Evolutionary conservation across 129 eudicot genomes (phyloP).

Genomic region (Ambrosia artemisiifolia): DNA sequence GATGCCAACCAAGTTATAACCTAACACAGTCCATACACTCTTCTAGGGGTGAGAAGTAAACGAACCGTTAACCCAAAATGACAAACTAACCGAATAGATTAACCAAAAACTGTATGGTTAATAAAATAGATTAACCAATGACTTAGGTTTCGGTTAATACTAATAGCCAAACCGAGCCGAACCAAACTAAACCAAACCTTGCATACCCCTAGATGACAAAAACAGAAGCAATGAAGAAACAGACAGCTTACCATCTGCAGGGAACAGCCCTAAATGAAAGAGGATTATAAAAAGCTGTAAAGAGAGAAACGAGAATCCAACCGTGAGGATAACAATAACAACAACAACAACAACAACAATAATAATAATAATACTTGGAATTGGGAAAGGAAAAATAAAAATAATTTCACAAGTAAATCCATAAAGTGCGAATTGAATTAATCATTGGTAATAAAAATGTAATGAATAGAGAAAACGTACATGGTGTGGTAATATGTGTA

Average conservation of each 20-base stretch:
- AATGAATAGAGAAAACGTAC: background rate
- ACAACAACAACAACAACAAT: no score
- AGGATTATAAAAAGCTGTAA: slow-evolving; percentile 30
- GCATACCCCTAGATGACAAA: no score
- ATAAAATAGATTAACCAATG: no score
- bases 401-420: background rate
- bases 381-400: background rate
- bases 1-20: background rate
- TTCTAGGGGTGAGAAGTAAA: background rate
- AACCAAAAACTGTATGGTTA: no score
- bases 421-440: slow-evolving; percentile 1
- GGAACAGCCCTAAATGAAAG: slow-evolving; percentile 19
- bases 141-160: no score
- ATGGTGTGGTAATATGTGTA: slow-evolving; percentile 5
- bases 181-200: no score
- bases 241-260: slow-evolving; percentile 27
- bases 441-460: background rate
- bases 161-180: no score
- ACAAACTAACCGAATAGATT: no score
- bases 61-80: no score
- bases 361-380: background rate
- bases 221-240: background rate
- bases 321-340: background rate
- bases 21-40: background rate
- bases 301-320: background rate